A percentile compares a stretch with the other conserved stretches of the same genome.
phyloP scores from a whole-genome alignment of 441 rosid genomes.

The Corymbia citriodora region DNA sequence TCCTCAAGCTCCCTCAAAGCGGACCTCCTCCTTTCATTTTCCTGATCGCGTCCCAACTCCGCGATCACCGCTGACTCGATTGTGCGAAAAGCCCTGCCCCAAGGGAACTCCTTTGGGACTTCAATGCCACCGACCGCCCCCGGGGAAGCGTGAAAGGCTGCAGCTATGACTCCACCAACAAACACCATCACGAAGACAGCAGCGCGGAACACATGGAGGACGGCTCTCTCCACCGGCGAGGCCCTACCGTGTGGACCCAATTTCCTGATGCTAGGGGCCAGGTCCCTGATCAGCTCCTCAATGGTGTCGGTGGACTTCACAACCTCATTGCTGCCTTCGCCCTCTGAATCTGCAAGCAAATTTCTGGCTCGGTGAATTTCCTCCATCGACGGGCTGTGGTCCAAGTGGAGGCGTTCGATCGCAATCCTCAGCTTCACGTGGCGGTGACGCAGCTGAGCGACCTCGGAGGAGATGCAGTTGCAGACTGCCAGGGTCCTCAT shows the following conservation, averaged over 20 bases:
- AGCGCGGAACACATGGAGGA: background rate
- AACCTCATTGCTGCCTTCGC: background rate
- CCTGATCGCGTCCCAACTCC: background rate
- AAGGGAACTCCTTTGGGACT: constrained; percentile 6
- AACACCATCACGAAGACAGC: background rate
- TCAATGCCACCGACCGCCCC: background rate
- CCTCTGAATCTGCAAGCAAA: background rate
- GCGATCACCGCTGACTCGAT: background rate
- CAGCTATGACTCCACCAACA: background rate
- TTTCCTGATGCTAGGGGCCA: background rate
- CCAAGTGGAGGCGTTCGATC: background rate
- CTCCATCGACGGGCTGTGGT: background rate
- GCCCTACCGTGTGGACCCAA: background rate
- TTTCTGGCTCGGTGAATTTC: background rate
- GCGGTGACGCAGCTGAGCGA: background rate
- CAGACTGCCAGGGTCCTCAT: constrained; percentile 4
- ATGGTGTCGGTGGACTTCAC: background rate
- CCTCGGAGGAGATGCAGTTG: background rate
- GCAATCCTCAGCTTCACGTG: background rate
- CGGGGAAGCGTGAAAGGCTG: background rate
- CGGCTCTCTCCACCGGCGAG: background rate
- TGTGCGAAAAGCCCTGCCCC: background rate
- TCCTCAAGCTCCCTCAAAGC: background rate
- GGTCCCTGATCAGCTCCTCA: background rate
- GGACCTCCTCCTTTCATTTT: background rate